A percentile compares a stretch with the other conserved stretches of the same genome.
Evolutionary conservation across 2,329 filamentous ascomycete species (phyloP).

Genomic region (Scopulariopsis brevicaulis): DNA sequence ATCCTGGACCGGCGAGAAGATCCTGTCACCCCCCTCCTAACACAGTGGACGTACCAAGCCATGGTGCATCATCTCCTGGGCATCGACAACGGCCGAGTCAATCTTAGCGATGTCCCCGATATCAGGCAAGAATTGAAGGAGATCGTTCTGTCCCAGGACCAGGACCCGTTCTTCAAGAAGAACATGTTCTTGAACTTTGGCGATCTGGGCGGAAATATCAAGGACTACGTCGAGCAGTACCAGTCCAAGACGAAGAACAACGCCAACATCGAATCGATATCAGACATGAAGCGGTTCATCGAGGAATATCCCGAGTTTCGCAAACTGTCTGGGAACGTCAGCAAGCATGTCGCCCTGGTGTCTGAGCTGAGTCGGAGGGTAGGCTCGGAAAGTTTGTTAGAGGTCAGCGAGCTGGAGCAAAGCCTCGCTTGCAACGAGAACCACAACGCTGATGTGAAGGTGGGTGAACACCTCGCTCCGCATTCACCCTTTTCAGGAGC

Average conservation of each 20-base stretch:
- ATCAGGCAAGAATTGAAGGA: conserved; percentile 81
- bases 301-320: conserved; percentile 98
- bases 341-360: conserved; percentile 94
- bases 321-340: conserved; percentile 93
- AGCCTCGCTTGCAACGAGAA: conserved; percentile 96
- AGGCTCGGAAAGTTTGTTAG: conserved; percentile 74
- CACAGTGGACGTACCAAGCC: conserved; percentile 99
- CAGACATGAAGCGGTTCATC: conserved; percentile 98
- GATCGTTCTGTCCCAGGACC: conserved; percentile 90
- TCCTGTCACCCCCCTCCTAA: conserved; percentile 84
- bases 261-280: conserved; percentile 91
- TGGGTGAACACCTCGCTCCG: conserved; percentile 22
- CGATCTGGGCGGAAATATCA: conserved; percentile 89
- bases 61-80: conserved; percentile 97
- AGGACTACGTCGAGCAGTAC: conserved; percentile 97
- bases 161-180: conserved; percentile 97
- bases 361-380: conserved; percentile 86
- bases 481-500: neutral
- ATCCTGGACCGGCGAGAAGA: conserved; percentile 88
- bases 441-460: conserved; percentile 82
- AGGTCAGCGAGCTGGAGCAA: conserved; percentile 94
- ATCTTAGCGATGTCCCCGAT: conserved; percentile 74
- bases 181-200: conserved; percentile 99
- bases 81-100: conserved; percentile 89
- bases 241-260: conserved; percentile 96